phyloP scores from a whole-genome alignment of 2,329 filamentous ascomycete genomes.

The Fusarium sp. region DNA sequence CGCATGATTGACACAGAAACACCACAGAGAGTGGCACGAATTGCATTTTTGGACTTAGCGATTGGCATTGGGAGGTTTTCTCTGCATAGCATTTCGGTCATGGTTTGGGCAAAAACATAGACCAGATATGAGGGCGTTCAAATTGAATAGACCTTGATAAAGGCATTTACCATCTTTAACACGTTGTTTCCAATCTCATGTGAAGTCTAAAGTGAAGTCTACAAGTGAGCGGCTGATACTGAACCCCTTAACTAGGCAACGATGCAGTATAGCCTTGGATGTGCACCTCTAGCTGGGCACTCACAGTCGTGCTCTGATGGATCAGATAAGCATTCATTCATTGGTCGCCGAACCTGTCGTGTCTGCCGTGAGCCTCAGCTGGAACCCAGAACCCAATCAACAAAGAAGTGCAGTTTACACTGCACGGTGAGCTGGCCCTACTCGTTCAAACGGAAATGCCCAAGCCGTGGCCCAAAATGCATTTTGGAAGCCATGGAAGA shows the following conservation, averaged over 20 bases:
- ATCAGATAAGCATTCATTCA: not conserved
- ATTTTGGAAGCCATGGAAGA: not conserved
- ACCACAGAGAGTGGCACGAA: not conserved
- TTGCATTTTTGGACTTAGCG: slow-evolving; percentile 40
- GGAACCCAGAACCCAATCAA: not conserved
- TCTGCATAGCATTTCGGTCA: slow-evolving; percentile 34
- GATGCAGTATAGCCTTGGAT: not conserved
- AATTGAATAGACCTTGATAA: slow-evolving; percentile 25
- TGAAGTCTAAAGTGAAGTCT: not conserved
- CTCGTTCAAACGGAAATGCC: not conserved
- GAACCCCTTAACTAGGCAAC: not conserved
- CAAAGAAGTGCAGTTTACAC: slow-evolving; percentile 18
- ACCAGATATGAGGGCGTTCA: slow-evolving; percentile 30
- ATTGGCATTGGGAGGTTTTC: slow-evolving; percentile 19
- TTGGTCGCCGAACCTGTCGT: not conserved
- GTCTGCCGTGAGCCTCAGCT: not conserved
- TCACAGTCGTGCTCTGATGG: not conserved
- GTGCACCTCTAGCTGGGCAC: not conserved
- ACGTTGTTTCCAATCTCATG: not conserved
- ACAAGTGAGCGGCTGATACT: not conserved
- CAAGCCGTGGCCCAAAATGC: not conserved
- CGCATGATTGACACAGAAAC: slow-evolving; percentile 17
- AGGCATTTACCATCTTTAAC: slow-evolving; percentile 10
- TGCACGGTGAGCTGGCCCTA: slow-evolving; percentile 2
- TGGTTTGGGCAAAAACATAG: slow-evolving; percentile 27